A percentile compares a stretch with the other conserved stretches of the same genome.
These are phyloP conservation scores for Pleurotus djamor DNA, from an alignment of 768 basidiomycete species.

Conservation along the genomic window DNA sequence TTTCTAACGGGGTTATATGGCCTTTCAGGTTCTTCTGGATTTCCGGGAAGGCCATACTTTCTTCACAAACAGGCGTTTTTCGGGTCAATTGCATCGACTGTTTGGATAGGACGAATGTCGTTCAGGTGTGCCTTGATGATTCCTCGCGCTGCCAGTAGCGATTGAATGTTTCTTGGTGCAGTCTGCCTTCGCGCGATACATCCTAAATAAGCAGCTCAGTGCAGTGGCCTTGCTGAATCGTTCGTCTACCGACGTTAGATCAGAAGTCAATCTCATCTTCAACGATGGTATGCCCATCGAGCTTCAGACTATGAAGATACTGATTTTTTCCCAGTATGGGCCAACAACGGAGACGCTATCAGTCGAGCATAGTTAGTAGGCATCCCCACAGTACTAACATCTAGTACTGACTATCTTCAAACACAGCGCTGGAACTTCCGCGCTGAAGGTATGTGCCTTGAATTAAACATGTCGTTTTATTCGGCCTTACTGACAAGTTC, in stretches of 20 bases:
- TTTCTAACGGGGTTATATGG: slow-evolving; percentile 1
- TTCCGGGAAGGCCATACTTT: slow-evolving; percentile 64
- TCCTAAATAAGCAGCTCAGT: slow-evolving; percentile 73
- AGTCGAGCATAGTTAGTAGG: slow-evolving; percentile 77
- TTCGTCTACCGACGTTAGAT: slow-evolving; percentile 48
- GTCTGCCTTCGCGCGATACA: slow-evolving; percentile 89
- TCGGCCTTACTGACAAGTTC: background rate
- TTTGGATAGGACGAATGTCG: slow-evolving; percentile 92
- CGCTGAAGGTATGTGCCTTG: slow-evolving; percentile 66
- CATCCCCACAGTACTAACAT: background rate
- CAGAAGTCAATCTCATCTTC: slow-evolving; percentile 71
- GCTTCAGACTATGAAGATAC: background rate
- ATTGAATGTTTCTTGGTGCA: slow-evolving; percentile 25
- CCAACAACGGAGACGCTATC: slow-evolving; percentile 96
- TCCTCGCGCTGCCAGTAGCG: background rate
- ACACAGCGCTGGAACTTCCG: slow-evolving; percentile 90
- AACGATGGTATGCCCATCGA: slow-evolving; percentile 59
- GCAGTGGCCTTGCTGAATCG: slow-evolving; percentile 62
- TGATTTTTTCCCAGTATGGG: slow-evolving; percentile 69
- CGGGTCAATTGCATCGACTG: slow-evolving; percentile 96
- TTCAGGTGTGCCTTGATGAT: slow-evolving; percentile 53
- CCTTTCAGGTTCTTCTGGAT: slow-evolving; percentile 75
- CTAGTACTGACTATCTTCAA: slow-evolving; percentile 4
- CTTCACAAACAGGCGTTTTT: slow-evolving; percentile 84
- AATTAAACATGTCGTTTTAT: background rate